A percentile compares a stretch with the other conserved stretches of the same genome.
These are phyloP conservation scores for Scedosporium boydii DNA, from an alignment of 2,329 filamentous ascomycete species.

Conservation along the genomic window DNA sequence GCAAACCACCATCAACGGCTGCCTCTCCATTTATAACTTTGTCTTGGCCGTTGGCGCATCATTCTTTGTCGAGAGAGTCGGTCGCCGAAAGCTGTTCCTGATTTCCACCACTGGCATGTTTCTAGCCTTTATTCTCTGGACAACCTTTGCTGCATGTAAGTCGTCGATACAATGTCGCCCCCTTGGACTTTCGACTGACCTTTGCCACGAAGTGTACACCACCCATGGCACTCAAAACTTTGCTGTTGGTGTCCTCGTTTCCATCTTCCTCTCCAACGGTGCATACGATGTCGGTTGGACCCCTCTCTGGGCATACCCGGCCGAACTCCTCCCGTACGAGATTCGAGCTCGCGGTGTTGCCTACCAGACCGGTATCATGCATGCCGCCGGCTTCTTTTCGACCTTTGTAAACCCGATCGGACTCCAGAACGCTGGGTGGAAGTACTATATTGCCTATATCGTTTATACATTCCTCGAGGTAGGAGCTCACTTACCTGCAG, in stretches of 20 bases:
- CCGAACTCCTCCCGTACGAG: constrained; percentile 43
- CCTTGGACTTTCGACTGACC: neutral
- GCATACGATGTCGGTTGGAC: constrained; percentile 47
- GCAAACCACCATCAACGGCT: constrained; percentile 29
- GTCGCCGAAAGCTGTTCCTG: constrained; percentile 39
- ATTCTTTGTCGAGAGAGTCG: constrained; percentile 34
- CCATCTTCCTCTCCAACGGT: constrained; percentile 28
- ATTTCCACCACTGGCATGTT: constrained; percentile 26
- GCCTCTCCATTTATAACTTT: constrained; percentile 26
- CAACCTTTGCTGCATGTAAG: constrained; percentile 21
- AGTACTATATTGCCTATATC: constrained; percentile 49
- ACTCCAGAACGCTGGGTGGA: constrained; percentile 38
- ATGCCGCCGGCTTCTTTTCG: constrained; percentile 19
- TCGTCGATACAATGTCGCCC: constrained; percentile 16
- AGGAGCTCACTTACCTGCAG: neutral
- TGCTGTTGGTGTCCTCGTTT: constrained; percentile 17
- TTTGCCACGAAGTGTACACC: constrained; percentile 17
- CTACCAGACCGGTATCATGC: constrained; percentile 18
- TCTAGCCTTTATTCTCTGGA: constrained; percentile 23
- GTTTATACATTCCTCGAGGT: constrained; percentile 31
- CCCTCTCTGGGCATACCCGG: constrained; percentile 37
- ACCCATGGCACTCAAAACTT: neutral
- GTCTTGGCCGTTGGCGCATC: constrained; percentile 30
- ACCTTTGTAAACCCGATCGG: constrained; percentile 42
- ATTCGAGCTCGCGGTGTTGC: constrained; percentile 41